Conservation (phyloP, 352 stramenopile genomes). For the Phytopythium oedochilum region DNA sequence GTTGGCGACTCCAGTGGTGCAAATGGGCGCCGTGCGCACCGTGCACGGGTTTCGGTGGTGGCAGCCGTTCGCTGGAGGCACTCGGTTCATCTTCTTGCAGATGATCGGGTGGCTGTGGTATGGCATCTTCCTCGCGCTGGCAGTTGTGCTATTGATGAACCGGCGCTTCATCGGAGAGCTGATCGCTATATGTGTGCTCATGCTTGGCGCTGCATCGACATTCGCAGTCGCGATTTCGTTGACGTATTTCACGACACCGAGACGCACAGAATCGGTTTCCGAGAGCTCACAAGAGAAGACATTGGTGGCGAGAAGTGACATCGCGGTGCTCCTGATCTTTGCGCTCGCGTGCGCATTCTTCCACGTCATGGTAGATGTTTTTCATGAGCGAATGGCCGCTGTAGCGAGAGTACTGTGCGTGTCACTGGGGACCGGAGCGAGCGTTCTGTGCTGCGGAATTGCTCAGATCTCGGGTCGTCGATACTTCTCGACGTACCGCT, state of each 20-base stretch:
- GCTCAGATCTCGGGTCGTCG: conserved; percentile 27
- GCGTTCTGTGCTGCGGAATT: conserved; percentile 22
- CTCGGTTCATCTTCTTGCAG: conserved; percentile 57
- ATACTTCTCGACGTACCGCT: conserved; percentile 17
- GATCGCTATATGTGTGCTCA: conserved; percentile 18
- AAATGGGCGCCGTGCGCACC: conserved; percentile 32
- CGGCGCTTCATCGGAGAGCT: conserved; percentile 18
- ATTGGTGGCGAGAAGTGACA: conserved; percentile 16
- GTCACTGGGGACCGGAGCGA: conserved; percentile 21
- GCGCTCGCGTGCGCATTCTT: conserved; percentile 29
- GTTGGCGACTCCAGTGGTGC: conserved; percentile 29
- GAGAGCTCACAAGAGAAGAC: background rate
- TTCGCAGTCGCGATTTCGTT: conserved; percentile 29
- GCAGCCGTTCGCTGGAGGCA: conserved; percentile 52
- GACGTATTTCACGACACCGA: conserved; percentile 21
- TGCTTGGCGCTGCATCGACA: conserved; percentile 26
- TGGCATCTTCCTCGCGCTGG: conserved; percentile 31
- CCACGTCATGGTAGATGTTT: conserved; percentile 32
- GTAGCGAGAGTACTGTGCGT: conserved; percentile 11
- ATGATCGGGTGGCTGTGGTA: conserved; percentile 60
- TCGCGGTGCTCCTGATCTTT: conserved; percentile 36
- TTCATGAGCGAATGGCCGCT: conserved; percentile 16
- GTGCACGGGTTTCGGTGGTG: conserved; percentile 28
- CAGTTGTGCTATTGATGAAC: conserved; percentile 41
- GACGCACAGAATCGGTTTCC: background rate